Evolutionary conservation across 352 stramenopile species (phyloP).

Genomic region (Pythium scleroteichum): DNA sequence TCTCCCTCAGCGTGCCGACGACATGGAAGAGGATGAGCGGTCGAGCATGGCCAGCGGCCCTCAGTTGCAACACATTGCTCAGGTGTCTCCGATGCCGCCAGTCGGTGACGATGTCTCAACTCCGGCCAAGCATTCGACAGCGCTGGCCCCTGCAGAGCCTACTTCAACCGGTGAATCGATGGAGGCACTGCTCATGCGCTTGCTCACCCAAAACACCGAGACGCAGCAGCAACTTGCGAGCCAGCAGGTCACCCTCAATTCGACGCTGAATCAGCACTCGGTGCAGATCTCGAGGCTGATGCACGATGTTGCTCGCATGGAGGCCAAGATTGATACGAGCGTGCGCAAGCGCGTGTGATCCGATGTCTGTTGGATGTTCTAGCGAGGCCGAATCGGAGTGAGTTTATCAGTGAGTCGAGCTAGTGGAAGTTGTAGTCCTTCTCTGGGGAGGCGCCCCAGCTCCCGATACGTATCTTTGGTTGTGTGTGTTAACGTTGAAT

Average conservation of each 20-base stretch:
- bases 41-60: conserved; percentile 3
- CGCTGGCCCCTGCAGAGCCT: conserved; percentile 14
- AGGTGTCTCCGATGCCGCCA: conserved; percentile 37
- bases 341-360: conserved; percentile 21
- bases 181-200: conserved; percentile 74
- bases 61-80: conserved; percentile 15
- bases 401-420: too few species aligned
- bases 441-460: too few species aligned
- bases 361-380: not conserved
- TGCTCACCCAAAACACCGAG: conserved; percentile 83
- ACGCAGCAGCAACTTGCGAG: conserved; percentile 80
- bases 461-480: too few species aligned
- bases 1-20: conserved; percentile 30
- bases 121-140: conserved; percentile 17
- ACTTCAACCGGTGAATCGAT: conserved; percentile 40
- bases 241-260: conserved; percentile 72
- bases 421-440: too few species aligned
- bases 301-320: conserved; percentile 71
- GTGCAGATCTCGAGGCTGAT: conserved; percentile 78
- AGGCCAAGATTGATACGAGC: conserved; percentile 68
- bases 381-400: too few species aligned
- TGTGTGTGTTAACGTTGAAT: too few species aligned
- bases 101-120: not conserved
- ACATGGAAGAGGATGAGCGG: conserved; percentile 13
- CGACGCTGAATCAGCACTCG: conserved; percentile 64